Percentiles rank a stretch among this genome's conserved stretches.
These are phyloP conservation scores for Phytopythium cucurbitacearum DNA, from an alignment of 352 stramenopile genomes.

Conservation along the genomic window DNA sequence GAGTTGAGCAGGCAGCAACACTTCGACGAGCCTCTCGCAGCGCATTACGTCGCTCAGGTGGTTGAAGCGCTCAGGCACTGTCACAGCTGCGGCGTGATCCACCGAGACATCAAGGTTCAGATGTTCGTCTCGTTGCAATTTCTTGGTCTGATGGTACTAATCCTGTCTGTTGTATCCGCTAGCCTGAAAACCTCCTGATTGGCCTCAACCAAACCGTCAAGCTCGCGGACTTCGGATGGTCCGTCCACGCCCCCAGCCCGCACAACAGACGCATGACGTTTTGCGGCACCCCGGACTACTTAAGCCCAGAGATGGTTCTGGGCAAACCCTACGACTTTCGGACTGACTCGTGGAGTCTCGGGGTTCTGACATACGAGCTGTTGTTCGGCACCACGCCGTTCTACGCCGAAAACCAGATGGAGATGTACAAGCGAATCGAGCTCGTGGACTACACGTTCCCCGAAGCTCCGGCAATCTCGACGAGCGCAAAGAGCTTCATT, in stretches of 20 bases:
- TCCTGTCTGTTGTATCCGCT: conserved; percentile 6
- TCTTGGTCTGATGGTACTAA: not conserved
- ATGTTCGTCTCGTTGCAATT: not conserved
- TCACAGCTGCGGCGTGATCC: conserved; percentile 77
- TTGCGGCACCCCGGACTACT: conserved; percentile 83
- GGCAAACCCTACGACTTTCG: conserved; percentile 56
- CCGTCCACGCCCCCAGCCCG: conserved; percentile 66
- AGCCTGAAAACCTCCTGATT: conserved; percentile 85
- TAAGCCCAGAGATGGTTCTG: conserved; percentile 82
- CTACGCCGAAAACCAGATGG: conserved; percentile 69
- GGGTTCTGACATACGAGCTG: conserved; percentile 81
- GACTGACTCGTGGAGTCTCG: conserved; percentile 81
- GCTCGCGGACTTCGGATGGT: conserved; percentile 86
- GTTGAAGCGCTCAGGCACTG: conserved; percentile 72
- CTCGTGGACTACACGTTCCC: conserved; percentile 59
- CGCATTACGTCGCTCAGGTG: conserved; percentile 75
- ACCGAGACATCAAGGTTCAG: conserved; percentile 85
- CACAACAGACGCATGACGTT: conserved; percentile 63
- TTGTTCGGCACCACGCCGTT: conserved; percentile 79
- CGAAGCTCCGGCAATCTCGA: conserved; percentile 35
- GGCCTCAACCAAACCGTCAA: conserved; percentile 76
- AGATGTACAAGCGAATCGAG: conserved; percentile 80
- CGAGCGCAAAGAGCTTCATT: conserved; percentile 64
- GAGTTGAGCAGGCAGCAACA: conserved; percentile 47
- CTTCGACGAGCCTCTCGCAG: conserved; percentile 50